Evolutionary conservation across 2,329 filamentous ascomycete genomes (phyloP), one percentile per base, ranked within the genome.

Genomic region (Taxawa tesnikishii): DNA sequence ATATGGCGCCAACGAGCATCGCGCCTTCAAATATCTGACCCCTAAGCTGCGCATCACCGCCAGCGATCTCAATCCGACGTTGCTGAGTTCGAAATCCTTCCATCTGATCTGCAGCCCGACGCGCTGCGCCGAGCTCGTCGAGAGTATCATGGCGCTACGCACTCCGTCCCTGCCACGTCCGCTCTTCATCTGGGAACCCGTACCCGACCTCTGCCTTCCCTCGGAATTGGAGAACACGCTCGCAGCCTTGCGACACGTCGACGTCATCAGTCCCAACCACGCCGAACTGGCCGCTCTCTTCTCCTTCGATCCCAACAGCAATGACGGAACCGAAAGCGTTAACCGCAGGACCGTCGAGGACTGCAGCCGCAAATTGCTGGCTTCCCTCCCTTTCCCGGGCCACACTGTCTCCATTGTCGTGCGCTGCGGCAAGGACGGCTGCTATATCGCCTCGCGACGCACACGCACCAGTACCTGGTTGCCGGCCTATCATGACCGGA

Each of bases 131-230:
- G 71, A 80, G 33, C 69, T 94, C 14, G 75, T 90, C 14, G 56
- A 70, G 2, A 71, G 75, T n/a, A 81, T 96, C 37, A 62, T 75
- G 4, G 59, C 64, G 4, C 51, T 62, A 28, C 67, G 75, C 29
- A 45, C 55, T 63, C 33, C 26, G 13, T 25, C 30, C 11, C 32
- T 43, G 11, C 47, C 62, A 1, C 47, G 62, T 29, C 82, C 87
- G 1, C 57, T 85, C 5, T 83, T 94, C 52, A 73, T 96, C 32
- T 98, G 88, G 88, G 90, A 98, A 53, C 90, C 90, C 1, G 82
- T 94, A 1, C 90, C 90, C 2, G 84, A 94, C 55, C 68, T 83
- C 1, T 94, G 87, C 54, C 78, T 71, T 0, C 76, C 83, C 0
- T 73, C 75, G 19, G 66, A 78, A 39, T 53, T 71, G 13, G 50